Percentiles rank a stretch among this genome's conserved stretches.
These are phyloP conservation scores for Aspergillus sp. DNA, from an alignment of 2,329 filamentous ascomycete species.

Conservation along the genomic window DNA sequence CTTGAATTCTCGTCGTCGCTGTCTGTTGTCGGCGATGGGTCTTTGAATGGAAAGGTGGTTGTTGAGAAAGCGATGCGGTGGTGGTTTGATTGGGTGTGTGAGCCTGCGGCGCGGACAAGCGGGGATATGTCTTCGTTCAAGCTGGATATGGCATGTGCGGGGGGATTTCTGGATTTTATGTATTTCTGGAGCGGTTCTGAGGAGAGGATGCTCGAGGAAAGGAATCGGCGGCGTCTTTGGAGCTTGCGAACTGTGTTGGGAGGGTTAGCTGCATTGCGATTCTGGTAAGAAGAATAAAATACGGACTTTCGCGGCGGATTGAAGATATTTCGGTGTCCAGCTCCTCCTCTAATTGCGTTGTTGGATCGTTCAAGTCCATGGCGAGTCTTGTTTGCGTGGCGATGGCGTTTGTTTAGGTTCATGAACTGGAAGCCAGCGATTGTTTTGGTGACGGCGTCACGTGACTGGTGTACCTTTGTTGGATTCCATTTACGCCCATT, in stretches of 20 bases:
- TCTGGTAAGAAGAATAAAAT: neutral
- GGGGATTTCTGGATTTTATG: neutral
- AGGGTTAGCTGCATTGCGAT: constrained; percentile 10
- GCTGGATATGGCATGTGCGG: neutral
- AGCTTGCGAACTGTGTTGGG: constrained; percentile 37
- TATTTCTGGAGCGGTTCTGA: constrained; percentile 37
- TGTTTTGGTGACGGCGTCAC: constrained; percentile 12
- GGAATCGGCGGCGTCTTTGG: constrained; percentile 38
- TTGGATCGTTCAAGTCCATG: constrained; percentile 5
- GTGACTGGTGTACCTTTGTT: neutral
- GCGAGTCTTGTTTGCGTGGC: neutral
- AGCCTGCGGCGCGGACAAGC: constrained; percentile 29
- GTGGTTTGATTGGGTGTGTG: constrained; percentile 39
- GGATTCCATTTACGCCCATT: no score
- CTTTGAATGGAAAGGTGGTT: constrained; percentile 48
- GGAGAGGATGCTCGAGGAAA: constrained; percentile 44
- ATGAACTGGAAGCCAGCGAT: neutral
- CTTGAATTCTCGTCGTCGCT: constrained; percentile 10
- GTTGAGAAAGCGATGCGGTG: constrained; percentile 47
- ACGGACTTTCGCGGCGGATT: constrained; percentile 43
- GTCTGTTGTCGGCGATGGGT: constrained; percentile 37
- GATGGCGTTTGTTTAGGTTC: neutral
- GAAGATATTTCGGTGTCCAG: constrained; percentile 44
- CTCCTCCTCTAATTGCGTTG: constrained; percentile 20
- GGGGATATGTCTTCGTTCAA: constrained; percentile 31